phyloP scores from a whole-genome alignment of 768 basidiomycete genomes.

The Phanerochaete carnosa region DNA sequence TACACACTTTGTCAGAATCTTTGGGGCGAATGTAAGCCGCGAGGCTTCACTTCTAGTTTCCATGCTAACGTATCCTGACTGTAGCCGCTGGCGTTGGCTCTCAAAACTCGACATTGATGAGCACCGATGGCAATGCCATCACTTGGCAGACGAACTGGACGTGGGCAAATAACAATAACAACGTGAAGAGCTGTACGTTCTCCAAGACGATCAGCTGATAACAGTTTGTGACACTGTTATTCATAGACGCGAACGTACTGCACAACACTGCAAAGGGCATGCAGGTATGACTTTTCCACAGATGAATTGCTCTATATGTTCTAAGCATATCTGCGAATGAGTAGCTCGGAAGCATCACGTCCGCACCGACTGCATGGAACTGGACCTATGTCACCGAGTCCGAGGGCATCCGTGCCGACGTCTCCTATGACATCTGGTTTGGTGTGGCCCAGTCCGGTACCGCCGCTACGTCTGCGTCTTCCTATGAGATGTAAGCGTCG shows the following conservation, averaged over 20 bases:
- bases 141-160: slow-evolving; percentile 53
- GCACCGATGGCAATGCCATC: slow-evolving; percentile 35
- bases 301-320: neutral
- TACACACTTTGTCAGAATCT: slow-evolving; percentile 57
- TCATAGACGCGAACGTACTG: slow-evolving; percentile 51
- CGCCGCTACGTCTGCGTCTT: slow-evolving; percentile 45
- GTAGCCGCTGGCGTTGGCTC: slow-evolving; percentile 44
- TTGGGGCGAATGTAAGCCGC: slow-evolving; percentile 43
- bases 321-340: neutral
- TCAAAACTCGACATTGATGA: slow-evolving; percentile 45
- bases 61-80: too few relatives aligned
- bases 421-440: slow-evolving; percentile 57
- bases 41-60: too few relatives aligned
- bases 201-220: neutral
- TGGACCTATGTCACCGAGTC: slow-evolving; percentile 48
- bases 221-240: neutral
- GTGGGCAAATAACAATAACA: slow-evolving; percentile 48
- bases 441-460: slow-evolving; percentile 39
- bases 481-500: slow-evolving; percentile 50
- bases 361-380: slow-evolving; percentile 48
- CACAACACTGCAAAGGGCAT: slow-evolving; percentile 47
- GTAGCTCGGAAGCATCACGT: slow-evolving; percentile 38
- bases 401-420: slow-evolving; percentile 48
- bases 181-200: slow-evolving; percentile 57
- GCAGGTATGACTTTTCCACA: slow-evolving; percentile 30